Evolutionary conservation across 2,329 filamentous ascomycete genomes (phyloP).

Genomic region (Colletotrichum trifolii): DNA sequence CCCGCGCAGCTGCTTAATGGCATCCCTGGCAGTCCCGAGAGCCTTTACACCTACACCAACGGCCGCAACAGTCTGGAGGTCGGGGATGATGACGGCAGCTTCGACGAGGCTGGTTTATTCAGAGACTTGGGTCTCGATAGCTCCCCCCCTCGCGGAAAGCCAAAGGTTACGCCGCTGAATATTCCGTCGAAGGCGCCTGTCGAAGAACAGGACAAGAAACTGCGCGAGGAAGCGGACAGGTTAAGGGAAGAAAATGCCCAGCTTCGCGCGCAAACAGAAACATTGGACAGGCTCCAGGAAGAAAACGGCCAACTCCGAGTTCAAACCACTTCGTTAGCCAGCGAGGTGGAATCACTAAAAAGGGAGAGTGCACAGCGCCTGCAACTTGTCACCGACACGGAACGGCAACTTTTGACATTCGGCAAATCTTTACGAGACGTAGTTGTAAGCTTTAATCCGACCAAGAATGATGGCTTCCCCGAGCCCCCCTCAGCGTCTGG

Average conservation of each 20-base stretch:
- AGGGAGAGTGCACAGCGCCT: conserved; percentile 51
- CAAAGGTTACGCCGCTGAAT: conserved; percentile 60
- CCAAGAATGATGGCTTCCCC: conserved; percentile 58
- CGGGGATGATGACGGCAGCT: conserved; percentile 68
- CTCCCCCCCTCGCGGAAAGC: conserved; percentile 44
- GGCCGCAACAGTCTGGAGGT: conserved; percentile 68
- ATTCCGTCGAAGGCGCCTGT: conserved; percentile 69
- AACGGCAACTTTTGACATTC: conserved; percentile 73
- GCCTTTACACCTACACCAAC: conserved; percentile 76
- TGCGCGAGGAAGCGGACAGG: conserved; percentile 60
- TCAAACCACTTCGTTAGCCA: conserved; percentile 47
- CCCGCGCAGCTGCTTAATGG: conserved; percentile 57
- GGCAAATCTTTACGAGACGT: conserved; percentile 75
- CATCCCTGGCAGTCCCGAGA: conserved; percentile 81
- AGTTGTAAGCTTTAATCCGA: conserved; percentile 72
- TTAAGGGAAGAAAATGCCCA: conserved; percentile 59
- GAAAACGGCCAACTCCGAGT: conserved; percentile 46
- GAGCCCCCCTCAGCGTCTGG: conserved; percentile 48
- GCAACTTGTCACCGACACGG: conserved; percentile 69
- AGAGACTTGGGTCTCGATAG: conserved; percentile 66
- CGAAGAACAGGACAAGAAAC: conserved; percentile 63
- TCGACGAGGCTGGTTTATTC: conserved; percentile 83
- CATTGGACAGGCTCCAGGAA: conserved; percentile 44
- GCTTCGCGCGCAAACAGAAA: conserved; percentile 48
- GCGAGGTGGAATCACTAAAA: conserved; percentile 51